A percentile compares a stretch with the other conserved stretches of the same genome.
Conservation (phyloP, 2,329 filamentous ascomycete genomes). For the Fusarium xylarioides region DNA sequence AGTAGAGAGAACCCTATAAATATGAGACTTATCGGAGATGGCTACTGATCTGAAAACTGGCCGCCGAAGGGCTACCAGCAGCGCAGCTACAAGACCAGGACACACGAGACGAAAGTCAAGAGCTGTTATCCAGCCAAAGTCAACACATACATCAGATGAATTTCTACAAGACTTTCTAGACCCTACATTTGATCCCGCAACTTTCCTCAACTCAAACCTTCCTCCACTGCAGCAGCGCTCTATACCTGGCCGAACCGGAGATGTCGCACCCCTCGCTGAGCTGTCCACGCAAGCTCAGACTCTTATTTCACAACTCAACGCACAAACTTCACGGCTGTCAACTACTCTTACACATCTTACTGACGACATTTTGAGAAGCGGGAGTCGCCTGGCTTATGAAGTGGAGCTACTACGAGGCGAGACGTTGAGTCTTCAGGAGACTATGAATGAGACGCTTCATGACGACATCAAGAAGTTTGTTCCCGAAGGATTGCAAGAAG, state of each 20-base stretch:
- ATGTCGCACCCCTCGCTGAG: conserved; percentile 72
- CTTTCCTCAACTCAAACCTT: conserved; percentile 83
- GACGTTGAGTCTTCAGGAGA: conserved; percentile 80
- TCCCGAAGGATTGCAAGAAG: conserved; percentile 58
- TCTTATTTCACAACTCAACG: conserved; percentile 86
- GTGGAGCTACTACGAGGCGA: conserved; percentile 94
- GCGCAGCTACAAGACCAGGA: conserved; percentile 51
- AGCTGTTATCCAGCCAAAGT: conserved; percentile 57
- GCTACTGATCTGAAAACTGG: conserved; percentile 44
- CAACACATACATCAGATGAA: conserved; percentile 74
- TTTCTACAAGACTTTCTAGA: conserved; percentile 79
- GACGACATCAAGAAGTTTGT: conserved; percentile 79
- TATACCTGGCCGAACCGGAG: conserved; percentile 37
- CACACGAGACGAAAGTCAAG: conserved; percentile 53
- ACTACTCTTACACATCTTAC: conserved; percentile 86
- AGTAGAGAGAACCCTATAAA: background rate
- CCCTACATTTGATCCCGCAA: conserved; percentile 80
- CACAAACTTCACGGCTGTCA: conserved; percentile 85
- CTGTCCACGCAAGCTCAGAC: conserved; percentile 83
- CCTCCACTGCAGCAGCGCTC: conserved; percentile 68
- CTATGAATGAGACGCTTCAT: conserved; percentile 75
- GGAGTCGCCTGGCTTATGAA: conserved; percentile 89
- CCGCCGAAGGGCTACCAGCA: conserved; percentile 60
- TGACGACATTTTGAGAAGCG: conserved; percentile 91
- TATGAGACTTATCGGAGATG: conserved; percentile 28